Evolutionary conservation across 140 eudicot genomes (phyloP).

Genomic region (Ambrosia hybrid): DNA sequence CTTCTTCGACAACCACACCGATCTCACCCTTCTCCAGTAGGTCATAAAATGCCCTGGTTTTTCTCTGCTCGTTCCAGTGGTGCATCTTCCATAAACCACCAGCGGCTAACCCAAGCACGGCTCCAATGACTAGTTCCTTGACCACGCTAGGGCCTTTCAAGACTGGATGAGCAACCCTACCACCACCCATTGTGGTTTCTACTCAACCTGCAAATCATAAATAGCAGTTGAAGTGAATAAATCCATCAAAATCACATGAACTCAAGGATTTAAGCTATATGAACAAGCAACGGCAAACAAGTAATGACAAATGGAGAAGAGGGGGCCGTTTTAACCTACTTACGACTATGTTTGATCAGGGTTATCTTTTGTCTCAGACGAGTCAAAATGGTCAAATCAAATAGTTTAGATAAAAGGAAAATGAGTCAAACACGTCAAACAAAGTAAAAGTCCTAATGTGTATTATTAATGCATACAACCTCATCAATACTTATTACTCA

Average conservation of each 20-base stretch:
- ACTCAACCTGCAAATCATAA: slow-evolving; percentile 18
- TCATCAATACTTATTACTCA: neutral
- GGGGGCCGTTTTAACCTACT: too few relatives aligned
- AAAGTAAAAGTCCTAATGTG: neutral
- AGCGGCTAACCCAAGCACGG: slow-evolving; percentile 45
- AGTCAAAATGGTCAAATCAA: too few relatives aligned
- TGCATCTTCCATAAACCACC: slow-evolving; percentile 78
- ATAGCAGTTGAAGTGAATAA: neutral
- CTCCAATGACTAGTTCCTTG: slow-evolving; percentile 60
- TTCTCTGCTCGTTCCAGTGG: slow-evolving; percentile 74
- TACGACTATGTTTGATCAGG: too few relatives aligned
- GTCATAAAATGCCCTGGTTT: slow-evolving; percentile 57
- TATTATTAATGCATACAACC: neutral
- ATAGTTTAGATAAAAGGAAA: too few relatives aligned
- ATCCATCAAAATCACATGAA: neutral
- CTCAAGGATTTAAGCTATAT: neutral
- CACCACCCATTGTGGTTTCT: slow-evolving; percentile 46
- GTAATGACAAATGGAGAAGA: too few relatives aligned
- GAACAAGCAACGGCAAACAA: neutral
- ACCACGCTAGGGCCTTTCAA: slow-evolving; percentile 83
- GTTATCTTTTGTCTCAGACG: too few relatives aligned
- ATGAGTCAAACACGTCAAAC: neutral
- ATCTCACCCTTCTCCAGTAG: slow-evolving; percentile 71
- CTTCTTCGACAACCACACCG: slow-evolving; percentile 55
- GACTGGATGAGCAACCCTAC: slow-evolving; percentile 66